These are phyloP conservation scores for Apiotrichum porosum DNA, from an alignment of 1,284 basidiomycete genomes.

Conservation along the genomic window DNA sequence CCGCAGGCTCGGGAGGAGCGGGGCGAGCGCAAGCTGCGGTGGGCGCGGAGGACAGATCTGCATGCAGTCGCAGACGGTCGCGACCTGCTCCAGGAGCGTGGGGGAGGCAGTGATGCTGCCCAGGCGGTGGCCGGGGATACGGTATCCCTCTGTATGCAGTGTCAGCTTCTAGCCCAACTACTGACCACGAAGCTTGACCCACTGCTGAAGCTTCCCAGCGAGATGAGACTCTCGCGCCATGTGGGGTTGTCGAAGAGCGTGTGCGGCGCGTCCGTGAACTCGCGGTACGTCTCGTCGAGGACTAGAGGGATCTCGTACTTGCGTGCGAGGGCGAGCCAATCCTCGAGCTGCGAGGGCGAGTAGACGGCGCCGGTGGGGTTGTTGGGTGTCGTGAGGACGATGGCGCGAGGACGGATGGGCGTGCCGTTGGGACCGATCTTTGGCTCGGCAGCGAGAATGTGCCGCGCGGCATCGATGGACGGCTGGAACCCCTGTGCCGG, in stretches of 20 bases:
- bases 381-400: conserved; percentile 59
- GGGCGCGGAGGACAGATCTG: conserved; percentile 70
- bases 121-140: conserved; percentile 77
- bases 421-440: neutral
- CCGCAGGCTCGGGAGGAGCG: conserved; percentile 56
- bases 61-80: conserved; percentile 69
- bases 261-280: conserved; percentile 60
- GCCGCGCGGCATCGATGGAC: conserved; percentile 42
- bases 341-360: conserved; percentile 56
- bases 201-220: conserved; percentile 67
- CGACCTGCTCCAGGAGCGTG: conserved; percentile 55
- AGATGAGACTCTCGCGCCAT: conserved; percentile 65
- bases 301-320: conserved; percentile 64
- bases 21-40: conserved; percentile 62
- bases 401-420: conserved; percentile 54
- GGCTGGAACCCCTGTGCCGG: conserved; percentile 60
- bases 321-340: conserved; percentile 62
- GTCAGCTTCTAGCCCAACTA: neutral
- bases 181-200: conserved; percentile 8
- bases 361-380: conserved; percentile 75
- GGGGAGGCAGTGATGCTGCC: conserved; percentile 69
- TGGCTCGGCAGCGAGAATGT: conserved; percentile 16
- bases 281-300: conserved; percentile 83
- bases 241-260: conserved; percentile 47
- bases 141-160: conserved; percentile 63